These are phyloP conservation scores for Aspergillus sp. DNA, from an alignment of 2,329 filamentous ascomycete species.

Conservation along the genomic window DNA sequence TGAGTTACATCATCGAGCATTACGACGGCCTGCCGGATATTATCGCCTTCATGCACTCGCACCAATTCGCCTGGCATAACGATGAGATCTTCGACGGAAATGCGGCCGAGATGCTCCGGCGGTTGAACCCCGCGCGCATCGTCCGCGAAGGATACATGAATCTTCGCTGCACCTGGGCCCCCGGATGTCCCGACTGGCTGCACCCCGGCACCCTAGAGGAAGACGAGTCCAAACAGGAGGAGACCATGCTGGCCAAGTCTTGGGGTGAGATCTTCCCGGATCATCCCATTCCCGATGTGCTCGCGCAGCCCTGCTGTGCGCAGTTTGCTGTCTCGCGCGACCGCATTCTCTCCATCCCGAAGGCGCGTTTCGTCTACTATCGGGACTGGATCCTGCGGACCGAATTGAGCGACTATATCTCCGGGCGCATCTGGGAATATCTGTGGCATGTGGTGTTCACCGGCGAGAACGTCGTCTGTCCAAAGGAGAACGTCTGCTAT, in stretches of 20 bases:
- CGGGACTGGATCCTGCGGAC: conserved; percentile 63
- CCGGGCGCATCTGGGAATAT: conserved; percentile 63
- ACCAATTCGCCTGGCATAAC: conserved; percentile 60
- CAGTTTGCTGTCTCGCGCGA: conserved; percentile 63
- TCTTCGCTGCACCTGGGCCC: conserved; percentile 57
- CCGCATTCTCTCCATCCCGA: conserved; percentile 54
- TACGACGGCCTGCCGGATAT: conserved; percentile 60
- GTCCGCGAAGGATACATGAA: conserved; percentile 59
- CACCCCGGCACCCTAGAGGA: conserved; percentile 44
- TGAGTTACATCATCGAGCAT: conserved; percentile 63
- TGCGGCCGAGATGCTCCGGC: conserved; percentile 50
- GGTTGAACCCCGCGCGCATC: conserved; percentile 53
- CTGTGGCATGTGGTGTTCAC: conserved; percentile 65
- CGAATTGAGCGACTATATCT: conserved; percentile 54
- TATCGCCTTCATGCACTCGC: conserved; percentile 60
- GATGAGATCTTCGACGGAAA: conserved; percentile 53
- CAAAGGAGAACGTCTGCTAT: conserved; percentile 57
- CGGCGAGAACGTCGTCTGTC: conserved; percentile 44
- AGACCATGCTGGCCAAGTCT: conserved; percentile 44
- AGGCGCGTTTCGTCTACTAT: conserved; percentile 55
- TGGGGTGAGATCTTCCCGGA: conserved; percentile 50
- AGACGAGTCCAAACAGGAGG: conserved; percentile 47
- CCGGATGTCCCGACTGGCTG: conserved; percentile 61
- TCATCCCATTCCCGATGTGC: conserved; percentile 45
- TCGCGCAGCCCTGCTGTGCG: conserved; percentile 63